Evolutionary conservation across 1,284 basidiomycete genomes (phyloP).

Genomic region (Neonothopanus nambi): DNA sequence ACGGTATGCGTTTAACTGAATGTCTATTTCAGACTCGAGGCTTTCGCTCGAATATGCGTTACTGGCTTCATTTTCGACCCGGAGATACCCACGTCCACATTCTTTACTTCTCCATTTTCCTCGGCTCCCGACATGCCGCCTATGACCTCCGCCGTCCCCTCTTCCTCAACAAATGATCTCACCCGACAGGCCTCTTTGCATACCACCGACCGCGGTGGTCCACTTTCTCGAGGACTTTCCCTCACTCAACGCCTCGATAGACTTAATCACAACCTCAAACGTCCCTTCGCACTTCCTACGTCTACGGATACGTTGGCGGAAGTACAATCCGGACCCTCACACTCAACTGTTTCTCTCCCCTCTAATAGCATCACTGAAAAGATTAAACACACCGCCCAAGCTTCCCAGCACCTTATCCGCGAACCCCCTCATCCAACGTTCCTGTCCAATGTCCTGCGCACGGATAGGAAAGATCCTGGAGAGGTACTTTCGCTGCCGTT

Average conservation of each 20-base stretch:
- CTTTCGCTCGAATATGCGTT: constrained; percentile 86
- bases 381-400: constrained; percentile 5
- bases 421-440: constrained; percentile 44
- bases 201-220: constrained; percentile 20
- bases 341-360: not conserved
- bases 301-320: constrained; percentile 16
- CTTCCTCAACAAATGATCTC: constrained; percentile 17
- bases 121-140: constrained; percentile 31
- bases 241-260: constrained; percentile 24
- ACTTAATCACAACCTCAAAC: constrained; percentile 31
- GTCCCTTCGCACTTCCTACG: constrained; percentile 34
- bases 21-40: constrained; percentile 65
- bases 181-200: constrained; percentile 14
- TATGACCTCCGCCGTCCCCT: constrained; percentile 8
- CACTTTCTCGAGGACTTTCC: constrained; percentile 30
- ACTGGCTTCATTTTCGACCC: constrained; percentile 93
- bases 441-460: constrained; percentile 48
- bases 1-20: constrained; percentile 7
- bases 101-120: constrained; percentile 50
- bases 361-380: constrained; percentile 15
- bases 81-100: constrained; percentile 58
- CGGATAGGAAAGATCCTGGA: constrained; percentile 37
- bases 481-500: constrained; percentile 65
- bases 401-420: constrained; percentile 21
- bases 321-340: not conserved